Evolutionary conservation across 2,329 filamentous ascomycete species (phyloP).

Genomic region (Neonectria coccinea): DNA sequence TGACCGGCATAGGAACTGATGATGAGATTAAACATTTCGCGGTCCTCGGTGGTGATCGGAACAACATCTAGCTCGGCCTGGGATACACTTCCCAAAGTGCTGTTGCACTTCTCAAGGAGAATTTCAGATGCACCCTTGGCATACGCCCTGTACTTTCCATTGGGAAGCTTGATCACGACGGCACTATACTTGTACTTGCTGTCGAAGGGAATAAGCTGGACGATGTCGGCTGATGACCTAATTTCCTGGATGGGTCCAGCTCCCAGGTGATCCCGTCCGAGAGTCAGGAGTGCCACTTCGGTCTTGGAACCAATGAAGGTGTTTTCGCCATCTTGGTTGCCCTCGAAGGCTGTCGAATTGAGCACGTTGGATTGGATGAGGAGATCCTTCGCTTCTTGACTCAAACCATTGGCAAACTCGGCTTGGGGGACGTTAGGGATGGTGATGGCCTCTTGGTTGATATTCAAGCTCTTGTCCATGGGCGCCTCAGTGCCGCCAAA

Average conservation of each 20-base stretch:
- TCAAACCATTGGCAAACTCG: slow-evolving; percentile 41
- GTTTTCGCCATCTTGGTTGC: slow-evolving; percentile 57
- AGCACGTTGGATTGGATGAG: slow-evolving; percentile 69
- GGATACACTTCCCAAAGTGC: slow-evolving; percentile 63
- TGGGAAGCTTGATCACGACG: slow-evolving; percentile 62
- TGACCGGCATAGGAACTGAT: slow-evolving; percentile 72
- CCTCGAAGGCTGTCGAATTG: slow-evolving; percentile 70
- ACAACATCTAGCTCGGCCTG: slow-evolving; percentile 62
- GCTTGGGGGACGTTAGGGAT: slow-evolving; percentile 45
- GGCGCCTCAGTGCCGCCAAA: slow-evolving; percentile 45
- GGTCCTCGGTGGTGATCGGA: slow-evolving; percentile 64
- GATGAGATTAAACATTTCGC: slow-evolving; percentile 63
- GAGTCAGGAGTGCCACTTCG: slow-evolving; percentile 64
- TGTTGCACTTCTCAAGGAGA: slow-evolving; percentile 59
- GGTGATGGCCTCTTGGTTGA: slow-evolving; percentile 36
- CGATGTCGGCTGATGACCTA: slow-evolving; percentile 59
- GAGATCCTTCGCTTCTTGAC: slow-evolving; percentile 64
- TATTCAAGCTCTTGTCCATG: slow-evolving; percentile 39
- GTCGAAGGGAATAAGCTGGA: slow-evolving; percentile 66
- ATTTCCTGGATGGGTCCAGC: slow-evolving; percentile 60
- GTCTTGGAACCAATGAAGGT: slow-evolving; percentile 68
- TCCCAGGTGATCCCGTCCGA: slow-evolving; percentile 63
- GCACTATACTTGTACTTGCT: slow-evolving; percentile 68
- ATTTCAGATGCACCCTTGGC: slow-evolving; percentile 71
- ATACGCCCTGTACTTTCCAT: slow-evolving; percentile 59